phyloP scores from a whole-genome alignment of 2,329 filamentous ascomycete species.

The Penicillium frequentans region DNA sequence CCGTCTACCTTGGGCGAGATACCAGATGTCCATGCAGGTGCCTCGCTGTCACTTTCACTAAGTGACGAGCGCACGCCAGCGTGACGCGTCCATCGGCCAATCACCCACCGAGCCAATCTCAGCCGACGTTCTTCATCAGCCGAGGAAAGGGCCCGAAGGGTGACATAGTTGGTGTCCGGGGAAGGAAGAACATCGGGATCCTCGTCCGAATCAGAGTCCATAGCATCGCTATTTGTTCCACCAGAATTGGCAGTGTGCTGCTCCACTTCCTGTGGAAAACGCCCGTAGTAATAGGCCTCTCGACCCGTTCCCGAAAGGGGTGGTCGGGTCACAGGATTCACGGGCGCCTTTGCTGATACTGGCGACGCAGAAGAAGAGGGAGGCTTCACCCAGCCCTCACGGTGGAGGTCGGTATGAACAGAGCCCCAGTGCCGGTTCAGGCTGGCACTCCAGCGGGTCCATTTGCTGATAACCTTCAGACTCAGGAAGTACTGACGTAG shows the following conservation, averaged over 20 bases:
- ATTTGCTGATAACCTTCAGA: constrained; percentile 75
- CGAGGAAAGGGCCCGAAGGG: constrained; percentile 37
- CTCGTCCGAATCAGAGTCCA: constrained; percentile 46
- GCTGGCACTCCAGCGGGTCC: constrained; percentile 68
- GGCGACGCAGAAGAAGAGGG: constrained; percentile 35
- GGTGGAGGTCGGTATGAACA: constrained; percentile 63
- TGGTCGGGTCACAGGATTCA: constrained; percentile 16
- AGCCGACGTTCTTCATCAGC: constrained; percentile 58
- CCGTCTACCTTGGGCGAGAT: constrained; percentile 3
- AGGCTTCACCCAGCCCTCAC: constrained; percentile 50
- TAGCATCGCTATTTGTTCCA: constrained; percentile 29
- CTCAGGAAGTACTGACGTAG: constrained; percentile 90
- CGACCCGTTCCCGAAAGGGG: constrained; percentile 23
- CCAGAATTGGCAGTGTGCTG: background rate
- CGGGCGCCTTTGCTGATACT: constrained; percentile 24
- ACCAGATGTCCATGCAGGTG: constrained; percentile 3
- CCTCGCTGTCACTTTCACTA: constrained; percentile 56
- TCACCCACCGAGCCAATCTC: constrained; percentile 66
- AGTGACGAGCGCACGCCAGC: constrained; percentile 59
- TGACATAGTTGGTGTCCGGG: constrained; percentile 39
- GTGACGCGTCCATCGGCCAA: constrained; percentile 70
- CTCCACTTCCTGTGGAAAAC: constrained; percentile 26
- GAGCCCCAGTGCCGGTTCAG: constrained; percentile 65
- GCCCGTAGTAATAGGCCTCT: constrained; percentile 30
- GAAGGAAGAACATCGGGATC: constrained; percentile 42